Base-by-base conservation (phyloP, 805 yeast species). In the Candida tammaniensis region DNA sequence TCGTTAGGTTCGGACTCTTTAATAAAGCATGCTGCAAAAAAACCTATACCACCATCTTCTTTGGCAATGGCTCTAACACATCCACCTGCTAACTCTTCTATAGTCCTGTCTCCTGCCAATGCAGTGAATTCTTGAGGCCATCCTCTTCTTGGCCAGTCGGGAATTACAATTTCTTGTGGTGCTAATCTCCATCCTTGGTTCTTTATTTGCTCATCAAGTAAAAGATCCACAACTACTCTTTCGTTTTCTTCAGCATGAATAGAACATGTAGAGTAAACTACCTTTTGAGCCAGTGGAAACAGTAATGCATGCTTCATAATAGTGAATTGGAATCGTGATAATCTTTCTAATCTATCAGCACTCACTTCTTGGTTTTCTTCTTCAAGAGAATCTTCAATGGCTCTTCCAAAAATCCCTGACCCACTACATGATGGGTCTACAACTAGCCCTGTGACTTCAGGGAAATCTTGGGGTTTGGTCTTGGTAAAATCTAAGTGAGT, bases 381-480 rank as follows among this genome's bases (percentile, higher is more conserved):
- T 39, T 52, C 55, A 16, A 48, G 57, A 16, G 59, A 52, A 40
- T 72, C 86, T 30, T 80, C 81, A 38, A 73, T 62, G 2, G 82
- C 85, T 23, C 95, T 66, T n/a, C 97, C 96, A 64, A 91, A 91
- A 26, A 93, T 93, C 3, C 99, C 99, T 30, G 95, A 83, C 0
- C 99, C 99, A 16, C 96, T 87, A 57, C 99, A 93, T 3, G 96
- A 86, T 0, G 99, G 99, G 57, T 93, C 99, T 3, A 93, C 94
- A 2, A 93, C 69, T 26, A 93, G 62, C 0, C 95, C 96, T 0
- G 86, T 80, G 4, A 87, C 83, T 12, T 75, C 72, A 1, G 72
- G 64, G 41, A 68, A 85, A 29, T 81, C 82, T 1, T 48, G 47
- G 0, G 93, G 85, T 16, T 71, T 64, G 2, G 75, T 61, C 3